Evolutionary conservation across 345 rosid genomes (phyloP).

Genomic region (Angophora floribunda): DNA sequence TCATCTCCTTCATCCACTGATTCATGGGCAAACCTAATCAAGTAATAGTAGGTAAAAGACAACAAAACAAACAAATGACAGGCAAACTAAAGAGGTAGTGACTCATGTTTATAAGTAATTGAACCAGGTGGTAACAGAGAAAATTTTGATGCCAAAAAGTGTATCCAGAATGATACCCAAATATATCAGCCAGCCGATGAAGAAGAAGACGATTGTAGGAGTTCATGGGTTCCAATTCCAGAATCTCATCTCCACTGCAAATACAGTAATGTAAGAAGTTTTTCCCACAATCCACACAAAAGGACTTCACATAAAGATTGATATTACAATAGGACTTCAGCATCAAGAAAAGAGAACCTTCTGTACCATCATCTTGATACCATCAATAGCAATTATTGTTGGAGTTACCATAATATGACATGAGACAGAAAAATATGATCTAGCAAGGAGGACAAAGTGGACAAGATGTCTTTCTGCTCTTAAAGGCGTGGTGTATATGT

Average conservation of each 20-base stretch:
- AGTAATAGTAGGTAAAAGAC: neutral
- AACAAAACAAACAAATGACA: neutral
- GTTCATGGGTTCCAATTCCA: conserved; percentile 66
- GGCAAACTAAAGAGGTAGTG: neutral
- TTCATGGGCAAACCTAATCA: conserved; percentile 51
- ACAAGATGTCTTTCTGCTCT: neutral
- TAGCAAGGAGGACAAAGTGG: neutral
- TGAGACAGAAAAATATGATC: neutral
- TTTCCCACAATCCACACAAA: neutral
- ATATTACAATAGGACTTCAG: neutral
- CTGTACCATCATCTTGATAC: neutral
- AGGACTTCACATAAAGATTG: neutral
- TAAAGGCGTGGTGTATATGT: neutral
- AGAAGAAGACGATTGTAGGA: conserved; percentile 55
- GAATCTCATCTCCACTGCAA: conserved; percentile 42
- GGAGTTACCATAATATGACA: neutral
- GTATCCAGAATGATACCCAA: conserved; percentile 27
- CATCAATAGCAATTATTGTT: neutral
- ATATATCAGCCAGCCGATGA: conserved; percentile 65
- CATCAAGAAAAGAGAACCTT: neutral
- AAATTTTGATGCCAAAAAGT: neutral
- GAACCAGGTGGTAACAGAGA: neutral
- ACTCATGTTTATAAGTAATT: neutral
- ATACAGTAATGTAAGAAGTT: neutral
- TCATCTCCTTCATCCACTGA: conserved; percentile 62